A percentile compares a stretch with the other conserved stretches of the same genome.
Evolutionary conservation across 176 grass and related monocot genomes (phyloP).

Genomic region (Cenchrus purpureus): DNA sequence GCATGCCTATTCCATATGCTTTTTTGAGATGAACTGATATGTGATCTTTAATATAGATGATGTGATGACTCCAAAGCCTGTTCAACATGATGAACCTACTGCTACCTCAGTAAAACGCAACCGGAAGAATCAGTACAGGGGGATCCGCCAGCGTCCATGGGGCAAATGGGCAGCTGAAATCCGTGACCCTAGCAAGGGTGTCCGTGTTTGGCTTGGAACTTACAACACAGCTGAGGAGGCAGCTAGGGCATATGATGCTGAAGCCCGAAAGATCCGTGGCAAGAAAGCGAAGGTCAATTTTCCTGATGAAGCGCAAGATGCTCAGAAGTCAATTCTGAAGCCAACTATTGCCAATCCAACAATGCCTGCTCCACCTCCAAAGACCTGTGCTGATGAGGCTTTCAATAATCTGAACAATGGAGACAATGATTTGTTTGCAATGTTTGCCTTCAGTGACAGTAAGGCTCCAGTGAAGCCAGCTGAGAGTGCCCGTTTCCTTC

Average conservation of each 20-base stretch:
- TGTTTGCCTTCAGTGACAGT: constrained; percentile 54
- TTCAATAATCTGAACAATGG: constrained; percentile 39
- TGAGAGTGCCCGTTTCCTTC: constrained; percentile 30
- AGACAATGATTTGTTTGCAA: constrained; percentile 58
- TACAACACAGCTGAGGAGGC: constrained; percentile 83
- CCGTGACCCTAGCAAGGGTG: constrained; percentile 77
- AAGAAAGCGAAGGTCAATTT: constrained; percentile 89
- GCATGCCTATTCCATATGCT: neutral
- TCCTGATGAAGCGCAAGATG: constrained; percentile 51
- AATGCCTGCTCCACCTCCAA: constrained; percentile 34
- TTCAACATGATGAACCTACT: constrained; percentile 48
- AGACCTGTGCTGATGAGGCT: constrained; percentile 22
- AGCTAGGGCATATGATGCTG: constrained; percentile 79
- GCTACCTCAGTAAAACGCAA: constrained; percentile 37
- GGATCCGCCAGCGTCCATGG: constrained; percentile 78
- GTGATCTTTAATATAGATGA: constrained; percentile 45
- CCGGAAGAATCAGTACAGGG: constrained; percentile 75
- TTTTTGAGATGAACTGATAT: constrained; percentile 27
- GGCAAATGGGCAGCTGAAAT: constrained; percentile 92
- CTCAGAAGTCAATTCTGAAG: constrained; percentile 36
- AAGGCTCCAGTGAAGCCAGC: constrained; percentile 38
- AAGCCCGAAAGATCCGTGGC: constrained; percentile 76
- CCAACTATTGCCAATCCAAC: constrained; percentile 31
- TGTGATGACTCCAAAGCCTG: constrained; percentile 23
- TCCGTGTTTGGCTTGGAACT: constrained; percentile 91